phyloP scores from a whole-genome alignment of 345 rosid genomes.

The Linum lewisii region DNA sequence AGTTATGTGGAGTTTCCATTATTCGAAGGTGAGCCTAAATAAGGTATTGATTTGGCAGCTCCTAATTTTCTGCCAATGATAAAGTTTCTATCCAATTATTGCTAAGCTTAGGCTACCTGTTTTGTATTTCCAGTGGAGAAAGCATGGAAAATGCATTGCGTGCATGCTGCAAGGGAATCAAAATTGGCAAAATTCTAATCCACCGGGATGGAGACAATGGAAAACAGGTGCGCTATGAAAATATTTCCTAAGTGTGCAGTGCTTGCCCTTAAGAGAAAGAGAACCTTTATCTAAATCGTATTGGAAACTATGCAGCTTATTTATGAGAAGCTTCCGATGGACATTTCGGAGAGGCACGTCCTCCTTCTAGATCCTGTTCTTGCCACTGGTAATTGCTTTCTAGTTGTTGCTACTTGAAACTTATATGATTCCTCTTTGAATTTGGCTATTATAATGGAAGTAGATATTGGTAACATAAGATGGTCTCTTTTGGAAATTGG shows the following conservation, averaged over 20 bases:
- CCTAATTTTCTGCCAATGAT: conserved; percentile 3
- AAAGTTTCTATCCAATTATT: conserved; percentile 6
- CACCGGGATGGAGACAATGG: conserved; percentile 98
- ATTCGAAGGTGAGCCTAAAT: conserved; percentile 73
- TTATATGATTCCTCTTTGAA: background rate
- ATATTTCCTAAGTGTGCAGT: no score
- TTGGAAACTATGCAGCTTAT: conserved; percentile 51
- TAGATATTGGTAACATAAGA: conserved; percentile 1
- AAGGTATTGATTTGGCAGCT: conserved; percentile 25
- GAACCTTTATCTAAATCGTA: background rate
- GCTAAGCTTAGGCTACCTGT: conserved; percentile 6
- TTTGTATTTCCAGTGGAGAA: conserved; percentile 58
- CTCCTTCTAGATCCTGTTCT: conserved; percentile 93
- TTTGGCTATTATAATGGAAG: background rate
- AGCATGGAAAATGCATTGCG: conserved; percentile 99
- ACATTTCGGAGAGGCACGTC: conserved; percentile 94
- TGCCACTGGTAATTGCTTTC: conserved; percentile 57
- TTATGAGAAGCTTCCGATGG: conserved; percentile 95
- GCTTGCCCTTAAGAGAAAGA: no score
- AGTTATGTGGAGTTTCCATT: conserved; percentile 93
- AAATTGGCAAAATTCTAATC: conserved; percentile 93
- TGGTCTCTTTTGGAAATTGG: background rate
- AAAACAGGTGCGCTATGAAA: conserved; percentile 44
- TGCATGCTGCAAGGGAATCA: conserved; percentile 96
- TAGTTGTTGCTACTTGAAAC: background rate